Conservation (phyloP, 345 rosid species). For the Salix exigua region DNA sequence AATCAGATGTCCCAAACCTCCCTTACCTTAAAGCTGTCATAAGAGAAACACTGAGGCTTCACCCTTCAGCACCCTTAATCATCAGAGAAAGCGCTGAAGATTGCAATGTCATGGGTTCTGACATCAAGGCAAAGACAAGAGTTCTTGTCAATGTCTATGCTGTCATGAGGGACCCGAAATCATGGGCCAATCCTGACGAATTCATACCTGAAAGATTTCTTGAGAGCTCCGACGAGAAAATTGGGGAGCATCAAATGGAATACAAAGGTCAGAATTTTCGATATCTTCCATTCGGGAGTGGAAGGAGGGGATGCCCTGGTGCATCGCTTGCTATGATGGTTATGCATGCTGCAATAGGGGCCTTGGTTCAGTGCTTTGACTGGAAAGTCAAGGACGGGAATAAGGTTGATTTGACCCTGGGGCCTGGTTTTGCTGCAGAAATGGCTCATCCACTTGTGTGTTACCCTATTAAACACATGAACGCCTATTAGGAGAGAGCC, state of each 20-base stretch:
- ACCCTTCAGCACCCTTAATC: slow-evolving; percentile 51
- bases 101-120: slow-evolving; percentile 34
- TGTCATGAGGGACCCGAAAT: slow-evolving; percentile 44
- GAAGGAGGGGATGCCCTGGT: slow-evolving; percentile 55
- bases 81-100: slow-evolving; percentile 46
- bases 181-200: slow-evolving; percentile 38
- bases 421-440: slow-evolving; percentile 38
- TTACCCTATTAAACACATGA: slow-evolving; percentile 16
- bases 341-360: slow-evolving; percentile 39
- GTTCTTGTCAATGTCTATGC: slow-evolving; percentile 42
- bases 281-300: slow-evolving; percentile 58
- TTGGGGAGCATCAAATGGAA: slow-evolving; percentile 54
- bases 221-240: slow-evolving; percentile 28
- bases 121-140: slow-evolving; percentile 37
- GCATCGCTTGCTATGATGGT: slow-evolving; percentile 55
- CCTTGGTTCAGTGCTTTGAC: slow-evolving; percentile 41
- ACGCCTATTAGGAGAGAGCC: not conserved
- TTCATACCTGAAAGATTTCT: slow-evolving; percentile 38
- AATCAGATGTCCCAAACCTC: slow-evolving; percentile 40
- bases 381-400: slow-evolving; percentile 30
- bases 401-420: slow-evolving; percentile 27
- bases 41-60: slow-evolving; percentile 42
- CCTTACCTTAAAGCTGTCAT: slow-evolving; percentile 45
- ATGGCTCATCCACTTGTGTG: slow-evolving; percentile 38
- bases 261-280: slow-evolving; percentile 55